phyloP scores from a whole-genome alignment of 1,284 basidiomycete species.

The Puccinia polysora region DNA sequence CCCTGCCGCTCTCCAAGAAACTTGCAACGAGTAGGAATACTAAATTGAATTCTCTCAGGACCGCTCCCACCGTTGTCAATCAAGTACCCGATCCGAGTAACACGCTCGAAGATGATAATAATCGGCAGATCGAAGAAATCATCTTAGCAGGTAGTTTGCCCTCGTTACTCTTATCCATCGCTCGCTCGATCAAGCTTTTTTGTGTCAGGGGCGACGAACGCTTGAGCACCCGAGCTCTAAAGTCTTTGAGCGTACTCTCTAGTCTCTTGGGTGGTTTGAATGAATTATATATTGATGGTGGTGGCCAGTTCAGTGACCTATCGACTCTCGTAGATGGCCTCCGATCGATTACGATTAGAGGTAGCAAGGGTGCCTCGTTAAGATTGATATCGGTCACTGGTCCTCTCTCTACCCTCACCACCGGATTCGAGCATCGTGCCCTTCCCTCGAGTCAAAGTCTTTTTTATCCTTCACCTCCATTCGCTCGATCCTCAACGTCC shows the following conservation, averaged over 20 bases:
- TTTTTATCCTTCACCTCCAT: not conserved
- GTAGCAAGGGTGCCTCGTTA: not conserved
- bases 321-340: conserved; percentile 16
- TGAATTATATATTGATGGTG: conserved; percentile 29
- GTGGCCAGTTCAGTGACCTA: conserved; percentile 10
- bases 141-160: conserved; percentile 15
- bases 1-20: conserved; percentile 10
- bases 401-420: not conserved
- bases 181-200: conserved; percentile 10
- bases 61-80: not conserved
- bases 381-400: conserved; percentile 12
- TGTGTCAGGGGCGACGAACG: conserved; percentile 17
- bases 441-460: not conserved
- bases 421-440: not conserved
- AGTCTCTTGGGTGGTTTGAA: conserved; percentile 6
- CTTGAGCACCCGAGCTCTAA: conserved; percentile 3
- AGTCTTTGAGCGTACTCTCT: conserved; percentile 29
- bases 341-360: conserved; percentile 14
- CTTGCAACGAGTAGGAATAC: conserved; percentile 21
- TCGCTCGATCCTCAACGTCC: not conserved
- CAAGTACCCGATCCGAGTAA: not conserved
- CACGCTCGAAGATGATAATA: no score
- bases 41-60: conserved; percentile 24
- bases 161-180: conserved; percentile 12
- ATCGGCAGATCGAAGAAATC: conserved; percentile 17